These are phyloP conservation scores for Zygoascus meyerae DNA, from an alignment of 1,139 yeast species.

Conservation along the genomic window DNA sequence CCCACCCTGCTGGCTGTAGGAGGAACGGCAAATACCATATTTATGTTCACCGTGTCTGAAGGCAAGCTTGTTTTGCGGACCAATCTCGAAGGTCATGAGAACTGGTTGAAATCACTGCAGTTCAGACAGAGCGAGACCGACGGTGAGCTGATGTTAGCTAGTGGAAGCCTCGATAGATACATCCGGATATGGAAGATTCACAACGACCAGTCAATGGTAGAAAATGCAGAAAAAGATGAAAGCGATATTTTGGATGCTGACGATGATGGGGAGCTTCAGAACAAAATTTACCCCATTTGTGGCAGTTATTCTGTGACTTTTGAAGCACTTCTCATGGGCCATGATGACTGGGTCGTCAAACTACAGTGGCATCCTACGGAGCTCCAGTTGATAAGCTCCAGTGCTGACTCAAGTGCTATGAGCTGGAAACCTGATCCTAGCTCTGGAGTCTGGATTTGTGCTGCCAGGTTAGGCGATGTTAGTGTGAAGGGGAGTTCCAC, in stretches of 20 bases:
- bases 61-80: constrained; percentile 38
- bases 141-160: constrained; percentile 55
- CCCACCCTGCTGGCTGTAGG: constrained; percentile 56
- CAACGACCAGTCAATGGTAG: constrained; percentile 19
- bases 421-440: constrained; percentile 88
- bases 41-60: constrained; percentile 38
- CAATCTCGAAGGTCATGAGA: constrained; percentile 81
- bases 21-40: constrained; percentile 65
- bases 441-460: constrained; percentile 89
- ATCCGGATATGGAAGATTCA: constrained; percentile 80
- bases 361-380: constrained; percentile 72
- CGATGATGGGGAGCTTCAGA: constrained; percentile 21
- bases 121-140: constrained; percentile 41
- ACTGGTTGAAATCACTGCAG: constrained; percentile 77
- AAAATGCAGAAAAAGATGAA: constrained; percentile 14
- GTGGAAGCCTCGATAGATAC: constrained; percentile 86
- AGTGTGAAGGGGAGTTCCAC: constrained; percentile 96
- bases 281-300: constrained; percentile 27
- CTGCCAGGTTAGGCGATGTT: constrained; percentile 78
- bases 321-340: constrained; percentile 95
- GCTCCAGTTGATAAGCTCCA: constrained; percentile 66
- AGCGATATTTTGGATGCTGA: constrained; percentile 17
- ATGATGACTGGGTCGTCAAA: constrained; percentile 95
- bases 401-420: constrained; percentile 92
- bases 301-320: constrained; percentile 55